These are phyloP conservation scores for Pelargonium fulgidum DNA, from an alignment of 441 rosid species.

Conservation along the genomic window DNA sequence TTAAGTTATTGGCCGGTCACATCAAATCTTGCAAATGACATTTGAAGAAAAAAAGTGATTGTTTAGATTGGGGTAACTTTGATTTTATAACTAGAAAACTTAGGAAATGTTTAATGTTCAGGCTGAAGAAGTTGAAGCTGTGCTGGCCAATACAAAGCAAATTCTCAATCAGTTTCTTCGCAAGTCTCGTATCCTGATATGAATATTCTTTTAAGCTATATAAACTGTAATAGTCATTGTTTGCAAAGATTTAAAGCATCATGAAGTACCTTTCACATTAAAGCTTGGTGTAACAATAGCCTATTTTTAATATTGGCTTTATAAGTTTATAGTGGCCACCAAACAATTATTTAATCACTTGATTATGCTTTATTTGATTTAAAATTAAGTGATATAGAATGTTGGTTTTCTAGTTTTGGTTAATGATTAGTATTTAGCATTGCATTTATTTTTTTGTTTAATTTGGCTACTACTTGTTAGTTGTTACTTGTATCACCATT, in stretches of 20 bases:
- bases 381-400: not conserved
- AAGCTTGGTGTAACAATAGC: not conserved
- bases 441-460: not conserved
- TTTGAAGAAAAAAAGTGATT: not conserved
- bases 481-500: constrained; percentile 1
- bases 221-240: constrained; percentile 12
- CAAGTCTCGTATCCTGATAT: constrained; percentile 74
- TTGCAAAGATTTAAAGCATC: constrained; percentile 8
- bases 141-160: constrained; percentile 88
- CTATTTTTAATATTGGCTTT: not conserved
- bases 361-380: constrained; percentile 3
- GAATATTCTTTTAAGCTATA: constrained; percentile 3
- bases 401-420: constrained; percentile 7
- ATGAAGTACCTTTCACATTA: not conserved
- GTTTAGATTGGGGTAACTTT: constrained; percentile 16
- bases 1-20: not conserved
- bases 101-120: constrained; percentile 24
- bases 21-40: constrained; percentile 2
- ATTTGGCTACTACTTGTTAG: not conserved
- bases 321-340: not conserved
- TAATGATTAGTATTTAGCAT: not conserved
- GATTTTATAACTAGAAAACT: constrained; percentile 6
- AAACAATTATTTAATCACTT: not conserved
- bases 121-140: constrained; percentile 93
- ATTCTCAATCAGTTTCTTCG: constrained; percentile 80